A percentile compares a stretch with the other conserved stretches of the same genome.
phyloP scores from a whole-genome alignment of 768 basidiomycete species.

The Nidularia sp. region DNA sequence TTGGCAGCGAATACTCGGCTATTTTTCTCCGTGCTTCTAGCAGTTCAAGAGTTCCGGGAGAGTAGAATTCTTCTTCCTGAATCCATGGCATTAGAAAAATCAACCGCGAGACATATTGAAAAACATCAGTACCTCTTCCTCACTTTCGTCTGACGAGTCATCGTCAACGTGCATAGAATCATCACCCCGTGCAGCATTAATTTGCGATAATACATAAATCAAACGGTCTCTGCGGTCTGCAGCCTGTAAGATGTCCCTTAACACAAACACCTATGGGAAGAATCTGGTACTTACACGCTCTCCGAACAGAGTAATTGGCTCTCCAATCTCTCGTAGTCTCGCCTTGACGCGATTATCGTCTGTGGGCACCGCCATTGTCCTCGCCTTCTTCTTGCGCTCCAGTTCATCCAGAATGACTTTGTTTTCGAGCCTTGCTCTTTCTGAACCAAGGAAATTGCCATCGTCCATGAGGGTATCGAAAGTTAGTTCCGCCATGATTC shows the following conservation, averaged over 20 bases:
- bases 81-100: neutral
- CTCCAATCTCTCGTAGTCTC: conserved; percentile 86
- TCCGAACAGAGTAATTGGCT: conserved; percentile 96
- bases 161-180: conserved; percentile 74
- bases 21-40: conserved; percentile 80
- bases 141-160: conserved; percentile 63
- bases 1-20: conserved; percentile 92
- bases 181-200: conserved; percentile 82
- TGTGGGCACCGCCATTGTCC: conserved; percentile 92
- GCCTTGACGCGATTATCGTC: conserved; percentile 93
- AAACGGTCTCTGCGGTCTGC: conserved; percentile 95
- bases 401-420: conserved; percentile 89
- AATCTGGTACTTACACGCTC: conserved; percentile 73
- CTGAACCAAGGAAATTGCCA: conserved; percentile 69
- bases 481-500: conserved; percentile 67
- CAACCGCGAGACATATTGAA: conserved; percentile 3
- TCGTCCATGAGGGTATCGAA: conserved; percentile 76
- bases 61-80: conserved; percentile 94
- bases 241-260: conserved; percentile 48
- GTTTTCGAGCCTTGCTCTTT: conserved; percentile 76
- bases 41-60: conserved; percentile 84
- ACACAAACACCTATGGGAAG: conserved; percentile 2
- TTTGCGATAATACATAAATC: conserved; percentile 92
- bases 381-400: conserved; percentile 95
- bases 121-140: conserved; percentile 60